Percentiles rank a stretch among this genome's conserved stretches.
Conservation (phyloP, 768 basidiomycete species). For the Trametes punicea region DNA sequence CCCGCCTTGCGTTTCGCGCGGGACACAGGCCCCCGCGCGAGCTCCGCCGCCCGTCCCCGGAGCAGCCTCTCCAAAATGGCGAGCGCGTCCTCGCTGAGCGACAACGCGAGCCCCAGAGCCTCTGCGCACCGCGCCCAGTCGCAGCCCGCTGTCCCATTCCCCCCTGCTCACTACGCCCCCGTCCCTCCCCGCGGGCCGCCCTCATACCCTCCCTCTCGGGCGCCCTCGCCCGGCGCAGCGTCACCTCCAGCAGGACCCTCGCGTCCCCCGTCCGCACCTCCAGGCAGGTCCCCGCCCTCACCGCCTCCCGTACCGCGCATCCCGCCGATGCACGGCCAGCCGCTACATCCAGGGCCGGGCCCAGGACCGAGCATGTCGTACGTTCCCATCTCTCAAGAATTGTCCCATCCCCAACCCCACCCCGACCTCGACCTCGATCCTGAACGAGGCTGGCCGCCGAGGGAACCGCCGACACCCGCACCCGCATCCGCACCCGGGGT, state of each 20-base stretch:
- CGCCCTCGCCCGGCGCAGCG: constrained; percentile 16
- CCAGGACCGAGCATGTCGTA: no score
- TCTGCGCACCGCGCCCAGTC: constrained; percentile 17
- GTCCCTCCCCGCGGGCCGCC: not conserved
- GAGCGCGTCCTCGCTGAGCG: constrained; percentile 8
- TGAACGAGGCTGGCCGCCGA: no score
- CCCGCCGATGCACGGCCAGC: constrained; percentile 16
- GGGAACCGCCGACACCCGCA: no score
- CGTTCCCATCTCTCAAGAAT: not conserved
- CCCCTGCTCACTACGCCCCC: not conserved
- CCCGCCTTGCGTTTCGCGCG: not conserved
- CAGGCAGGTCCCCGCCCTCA: not conserved
- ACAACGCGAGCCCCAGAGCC: constrained; percentile 6
- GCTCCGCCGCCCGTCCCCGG: constrained; percentile 7
- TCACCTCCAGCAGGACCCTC: constrained; percentile 19
- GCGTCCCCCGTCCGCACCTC: constrained; percentile 19
- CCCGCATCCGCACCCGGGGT: no score
- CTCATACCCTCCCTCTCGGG: constrained; percentile 15
- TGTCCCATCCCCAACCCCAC: no score
- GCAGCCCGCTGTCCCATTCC: constrained; percentile 12
- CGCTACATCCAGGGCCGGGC: no score
- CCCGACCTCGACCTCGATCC: no score
- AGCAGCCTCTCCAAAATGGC: constrained; percentile 17
- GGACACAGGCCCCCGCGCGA: not conserved
- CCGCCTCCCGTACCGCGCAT: constrained; percentile 27